Evolutionary conservation across 371 early-diverging fungal species (phyloP).

Genomic region (Mortierella sp.): DNA sequence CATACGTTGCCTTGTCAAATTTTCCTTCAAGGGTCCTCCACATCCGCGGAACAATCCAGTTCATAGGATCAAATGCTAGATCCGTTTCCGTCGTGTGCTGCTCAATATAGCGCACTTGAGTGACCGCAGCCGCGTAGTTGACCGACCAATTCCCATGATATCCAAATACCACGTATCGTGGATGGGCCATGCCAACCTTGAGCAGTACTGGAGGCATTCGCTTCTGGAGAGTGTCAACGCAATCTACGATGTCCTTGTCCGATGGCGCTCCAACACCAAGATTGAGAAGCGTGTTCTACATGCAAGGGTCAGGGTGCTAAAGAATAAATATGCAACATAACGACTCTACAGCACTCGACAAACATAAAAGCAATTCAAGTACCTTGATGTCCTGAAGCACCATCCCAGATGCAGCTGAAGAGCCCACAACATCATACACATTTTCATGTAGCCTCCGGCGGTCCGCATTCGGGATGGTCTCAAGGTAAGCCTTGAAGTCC

Average conservation of each 20-base stretch:
- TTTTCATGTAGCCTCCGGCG: conserved; percentile 5
- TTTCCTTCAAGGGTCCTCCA: conserved; percentile 37
- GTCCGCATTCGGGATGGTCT: not conserved
- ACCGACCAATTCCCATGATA: conserved; percentile 38
- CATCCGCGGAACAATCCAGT: conserved; percentile 37
- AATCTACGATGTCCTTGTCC: conserved; percentile 28
- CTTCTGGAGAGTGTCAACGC: conserved; percentile 2
- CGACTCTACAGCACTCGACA: too few relatives aligned
- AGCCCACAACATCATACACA: conserved; percentile 4
- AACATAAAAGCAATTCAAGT: too few relatives aligned
- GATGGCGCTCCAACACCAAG: not conserved
- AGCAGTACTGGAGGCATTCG: conserved; percentile 14
- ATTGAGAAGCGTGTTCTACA: too few relatives aligned
- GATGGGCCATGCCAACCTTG: conserved; percentile 29
- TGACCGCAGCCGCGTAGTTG: conserved; percentile 16
- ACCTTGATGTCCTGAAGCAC: conserved; percentile 39
- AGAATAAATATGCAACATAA: too few relatives aligned
- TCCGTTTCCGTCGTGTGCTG: not conserved
- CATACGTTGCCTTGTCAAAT: conserved; percentile 20
- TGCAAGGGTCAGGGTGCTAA: too few relatives aligned
- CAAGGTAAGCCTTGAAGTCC: not conserved
- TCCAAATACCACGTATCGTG: conserved; percentile 38
- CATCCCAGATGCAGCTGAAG: conserved; percentile 19
- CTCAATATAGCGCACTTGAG: not conserved
- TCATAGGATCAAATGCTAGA: not conserved